Evolutionary conservation across 352 stramenopile species (phyloP), one percentile per base, ranked within the genome.

Genomic region (Phytophthora megakarya): DNA sequence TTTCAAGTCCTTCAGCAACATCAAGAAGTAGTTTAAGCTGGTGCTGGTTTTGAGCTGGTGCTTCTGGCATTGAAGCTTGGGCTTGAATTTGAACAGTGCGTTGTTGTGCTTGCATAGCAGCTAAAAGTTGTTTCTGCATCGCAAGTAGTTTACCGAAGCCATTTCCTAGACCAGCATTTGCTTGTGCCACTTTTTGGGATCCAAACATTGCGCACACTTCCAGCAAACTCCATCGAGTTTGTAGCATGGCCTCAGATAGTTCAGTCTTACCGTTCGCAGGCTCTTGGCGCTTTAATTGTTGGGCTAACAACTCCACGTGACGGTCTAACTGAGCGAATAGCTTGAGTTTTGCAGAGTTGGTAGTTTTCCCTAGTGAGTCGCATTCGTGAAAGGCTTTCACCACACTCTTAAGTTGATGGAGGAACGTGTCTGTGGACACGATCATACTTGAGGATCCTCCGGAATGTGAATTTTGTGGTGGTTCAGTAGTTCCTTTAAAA

Each of bases 21-120:
- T 90, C 80, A 7, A 92, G 67, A 9, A 92, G 65, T 43, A 78
- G 50, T n/a, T 86, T 82, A 35, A 88, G 77, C 52, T 89, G 80
- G 5, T 77, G 46, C 51, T 83, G 68, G 33, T 65, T 78, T 61
- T 54, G 61, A 61, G 42, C 11, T 49, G 61, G 13, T 11, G 37
- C 40, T 5, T 55, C 66, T 21, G 32, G 21, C 23, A 23, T 35
- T 44, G 18, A 9, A 22, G 15, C 18, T 59, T 56, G 45, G 35
- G 15, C 11, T 50, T 66, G 46, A 44, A 56, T 50, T 55, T 63
- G 57, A 47, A 21, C 25, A 56, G 7, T 26, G 15, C 57, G 58
- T 58, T 54, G 61, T 22, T 64, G 53, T 3, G 51, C 45, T 39
- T 86, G 80, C 28, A 86, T 66, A 1, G 66, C 75, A 7, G 67